Percentiles rank a stretch among this genome's conserved stretches.
Evolutionary conservation across 1,139 yeast species (phyloP).

Genomic region (Sugiyamaella japonica): DNA sequence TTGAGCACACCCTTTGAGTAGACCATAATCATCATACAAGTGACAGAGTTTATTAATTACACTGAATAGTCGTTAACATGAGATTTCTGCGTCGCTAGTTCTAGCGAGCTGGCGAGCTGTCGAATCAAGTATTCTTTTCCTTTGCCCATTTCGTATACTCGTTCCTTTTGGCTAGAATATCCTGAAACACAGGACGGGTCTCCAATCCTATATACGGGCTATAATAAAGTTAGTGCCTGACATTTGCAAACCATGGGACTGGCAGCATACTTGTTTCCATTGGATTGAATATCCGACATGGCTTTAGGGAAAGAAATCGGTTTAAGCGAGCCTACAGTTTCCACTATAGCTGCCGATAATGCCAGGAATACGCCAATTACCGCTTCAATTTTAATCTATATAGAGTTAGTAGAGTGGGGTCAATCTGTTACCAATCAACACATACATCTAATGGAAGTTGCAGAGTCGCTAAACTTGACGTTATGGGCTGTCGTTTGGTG

Average conservation of each 20-base stretch:
- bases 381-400: conserved; percentile 38
- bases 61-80: not conserved
- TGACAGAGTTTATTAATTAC: not conserved
- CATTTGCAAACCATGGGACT: not conserved
- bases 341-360: conserved; percentile 29
- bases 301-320: conserved; percentile 37
- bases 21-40: too few relatives aligned
- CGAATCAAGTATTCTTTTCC: conserved; percentile 2
- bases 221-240: conserved; percentile 18
- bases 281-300: conserved; percentile 31
- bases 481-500: conserved; percentile 30
- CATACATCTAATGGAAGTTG: conserved; percentile 37
- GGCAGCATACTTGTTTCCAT: conserved; percentile 31
- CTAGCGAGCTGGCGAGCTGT: not conserved
- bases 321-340: conserved; percentile 29
- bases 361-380: conserved; percentile 35
- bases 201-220: conserved; percentile 37
- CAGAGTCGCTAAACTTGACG: conserved; percentile 24
- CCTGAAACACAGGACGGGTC: conserved; percentile 39
- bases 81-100: too few relatives aligned
- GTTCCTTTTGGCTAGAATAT: conserved; percentile 34
- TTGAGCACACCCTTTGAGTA: not conserved
- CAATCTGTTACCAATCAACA: conserved; percentile 11
- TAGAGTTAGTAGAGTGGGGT: not conserved
- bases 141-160: conserved; percentile 35